These are phyloP conservation scores for Sporisorium scitamineum DNA, from an alignment of 1,284 basidiomycete species.

Conservation along the genomic window DNA sequence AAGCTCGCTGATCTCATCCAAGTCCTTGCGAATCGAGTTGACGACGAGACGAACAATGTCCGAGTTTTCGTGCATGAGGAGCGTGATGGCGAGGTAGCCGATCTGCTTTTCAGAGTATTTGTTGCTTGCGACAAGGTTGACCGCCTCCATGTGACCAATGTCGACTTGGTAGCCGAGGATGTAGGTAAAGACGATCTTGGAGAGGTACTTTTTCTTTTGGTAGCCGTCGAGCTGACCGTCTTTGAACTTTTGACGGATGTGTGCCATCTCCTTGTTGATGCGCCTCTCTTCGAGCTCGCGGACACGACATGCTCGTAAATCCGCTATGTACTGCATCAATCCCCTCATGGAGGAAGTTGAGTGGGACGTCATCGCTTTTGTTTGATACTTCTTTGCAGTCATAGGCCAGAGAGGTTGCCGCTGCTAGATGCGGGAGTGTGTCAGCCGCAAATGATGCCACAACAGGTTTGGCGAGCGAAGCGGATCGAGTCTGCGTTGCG, in stretches of 20 bases:
- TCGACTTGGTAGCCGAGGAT: conserved; percentile 99
- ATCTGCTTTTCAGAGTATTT: conserved; percentile 99
- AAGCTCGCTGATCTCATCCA: conserved; percentile 93
- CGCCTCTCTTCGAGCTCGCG: conserved; percentile 83
- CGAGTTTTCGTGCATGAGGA: conserved; percentile 98
- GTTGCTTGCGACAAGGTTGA: conserved; percentile 93
- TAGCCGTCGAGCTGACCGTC: conserved; percentile 97
- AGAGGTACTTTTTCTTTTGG: conserved; percentile 94
- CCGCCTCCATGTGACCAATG: conserved; percentile 98
- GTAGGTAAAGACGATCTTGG: conserved; percentile 98
- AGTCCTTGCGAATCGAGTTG: conserved; percentile 96
- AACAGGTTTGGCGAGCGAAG: background rate
- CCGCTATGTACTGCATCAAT: conserved; percentile 88
- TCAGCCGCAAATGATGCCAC: background rate
- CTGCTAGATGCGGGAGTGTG: background rate
- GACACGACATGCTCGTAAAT: conserved; percentile 83
- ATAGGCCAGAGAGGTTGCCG: background rate
- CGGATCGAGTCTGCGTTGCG: background rate
- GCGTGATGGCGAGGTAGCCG: conserved; percentile 94
- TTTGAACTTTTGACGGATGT: conserved; percentile 99
- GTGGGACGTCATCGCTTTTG: conserved; percentile 44
- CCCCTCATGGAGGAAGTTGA: conserved; percentile 59
- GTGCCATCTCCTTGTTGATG: conserved; percentile 99
- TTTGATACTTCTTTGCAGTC: background rate
- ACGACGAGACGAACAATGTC: conserved; percentile 95